phyloP scores from a whole-genome alignment of 83 land plant species.

The Picea engelmannii region DNA sequence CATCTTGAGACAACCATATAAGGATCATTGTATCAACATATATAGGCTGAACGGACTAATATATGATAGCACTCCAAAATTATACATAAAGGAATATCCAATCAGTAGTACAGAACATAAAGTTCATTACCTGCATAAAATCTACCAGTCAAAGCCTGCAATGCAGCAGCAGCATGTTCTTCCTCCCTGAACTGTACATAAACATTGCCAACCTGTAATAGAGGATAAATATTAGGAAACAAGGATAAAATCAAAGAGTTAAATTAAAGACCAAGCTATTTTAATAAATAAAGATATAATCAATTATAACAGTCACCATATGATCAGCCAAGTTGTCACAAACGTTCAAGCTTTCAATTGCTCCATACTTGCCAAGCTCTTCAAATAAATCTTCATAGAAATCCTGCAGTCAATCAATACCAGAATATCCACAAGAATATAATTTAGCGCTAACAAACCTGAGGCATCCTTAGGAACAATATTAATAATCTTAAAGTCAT shows the following conservation, averaged over 20 bases:
- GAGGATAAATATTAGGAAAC: not conserved
- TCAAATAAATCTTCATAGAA: slow-evolving; percentile 74
- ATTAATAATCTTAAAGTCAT: too few species aligned
- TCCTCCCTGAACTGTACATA: slow-evolving; percentile 73
- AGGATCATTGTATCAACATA: not conserved
- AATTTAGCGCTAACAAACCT: too few species aligned
- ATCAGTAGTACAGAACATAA: not conserved
- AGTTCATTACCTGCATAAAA: slow-evolving; percentile 49
- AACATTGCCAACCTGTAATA: slow-evolving; percentile 65
- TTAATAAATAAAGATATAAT: too few species aligned
- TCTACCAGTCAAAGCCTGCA: slow-evolving; percentile 45
- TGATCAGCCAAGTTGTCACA: slow-evolving; percentile 78
- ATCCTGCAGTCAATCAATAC: slow-evolving; percentile 26
- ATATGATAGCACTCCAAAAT: not conserved
- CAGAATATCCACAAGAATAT: too few species aligned
- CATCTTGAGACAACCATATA: too few species aligned
- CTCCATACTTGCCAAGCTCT: slow-evolving; percentile 76
- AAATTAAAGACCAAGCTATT: not conserved
- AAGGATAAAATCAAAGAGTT: not conserved
- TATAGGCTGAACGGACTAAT: not conserved
- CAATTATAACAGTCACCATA: slow-evolving; percentile 35
- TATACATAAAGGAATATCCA: not conserved
- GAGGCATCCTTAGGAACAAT: not conserved
- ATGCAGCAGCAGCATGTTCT: slow-evolving; percentile 61
- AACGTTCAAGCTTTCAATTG: slow-evolving; percentile 64